Percentiles rank a stretch among this genome's conserved stretches.
These are phyloP conservation scores for Xylaria intraflava DNA, from an alignment of 495 filamentous ascomycete species.

Conservation along the genomic window DNA sequence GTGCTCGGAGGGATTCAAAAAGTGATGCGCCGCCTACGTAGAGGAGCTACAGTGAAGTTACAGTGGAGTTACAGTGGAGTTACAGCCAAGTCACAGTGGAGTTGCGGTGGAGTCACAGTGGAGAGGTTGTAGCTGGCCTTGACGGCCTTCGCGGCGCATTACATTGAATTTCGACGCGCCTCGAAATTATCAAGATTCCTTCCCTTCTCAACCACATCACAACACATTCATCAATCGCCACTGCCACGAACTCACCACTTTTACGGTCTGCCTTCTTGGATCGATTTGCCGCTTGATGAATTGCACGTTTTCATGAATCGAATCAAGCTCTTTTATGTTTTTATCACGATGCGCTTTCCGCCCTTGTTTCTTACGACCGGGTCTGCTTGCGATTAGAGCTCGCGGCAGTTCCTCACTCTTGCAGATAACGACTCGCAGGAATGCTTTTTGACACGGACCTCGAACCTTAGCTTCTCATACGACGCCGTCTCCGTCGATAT, in stretches of 20 bases:
- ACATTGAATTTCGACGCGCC: slow-evolving; percentile 12
- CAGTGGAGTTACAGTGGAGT: too few species aligned
- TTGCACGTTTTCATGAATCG: not conserved
- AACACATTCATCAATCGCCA: too few species aligned
- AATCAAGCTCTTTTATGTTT: not conserved
- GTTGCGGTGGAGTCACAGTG: too few species aligned
- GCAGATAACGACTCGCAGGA: slow-evolving; percentile 1
- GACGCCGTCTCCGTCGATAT: slow-evolving; percentile 3
- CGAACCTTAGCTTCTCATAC: not conserved
- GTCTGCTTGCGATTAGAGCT: slow-evolving; percentile 12
- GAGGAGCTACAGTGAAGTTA: too few species aligned
- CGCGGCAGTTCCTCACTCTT: slow-evolving; percentile 4
- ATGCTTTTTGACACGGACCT: not conserved
- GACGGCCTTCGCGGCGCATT: too few species aligned
- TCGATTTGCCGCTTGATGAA: not conserved
- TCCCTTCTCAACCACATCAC: not conserved
- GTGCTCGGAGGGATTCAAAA: too few species aligned
- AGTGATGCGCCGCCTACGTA: too few species aligned
- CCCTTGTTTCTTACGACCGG: slow-evolving; percentile 6
- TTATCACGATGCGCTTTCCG: slow-evolving; percentile 10
- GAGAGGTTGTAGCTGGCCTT: too few species aligned
- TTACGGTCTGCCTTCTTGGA: not conserved
- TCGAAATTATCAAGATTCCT: not conserved
- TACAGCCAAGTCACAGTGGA: too few species aligned
- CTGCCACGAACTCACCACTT: not conserved